phyloP scores from a whole-genome alignment of 164 flowering plant species.

The Umbilicus rupestris region DNA sequence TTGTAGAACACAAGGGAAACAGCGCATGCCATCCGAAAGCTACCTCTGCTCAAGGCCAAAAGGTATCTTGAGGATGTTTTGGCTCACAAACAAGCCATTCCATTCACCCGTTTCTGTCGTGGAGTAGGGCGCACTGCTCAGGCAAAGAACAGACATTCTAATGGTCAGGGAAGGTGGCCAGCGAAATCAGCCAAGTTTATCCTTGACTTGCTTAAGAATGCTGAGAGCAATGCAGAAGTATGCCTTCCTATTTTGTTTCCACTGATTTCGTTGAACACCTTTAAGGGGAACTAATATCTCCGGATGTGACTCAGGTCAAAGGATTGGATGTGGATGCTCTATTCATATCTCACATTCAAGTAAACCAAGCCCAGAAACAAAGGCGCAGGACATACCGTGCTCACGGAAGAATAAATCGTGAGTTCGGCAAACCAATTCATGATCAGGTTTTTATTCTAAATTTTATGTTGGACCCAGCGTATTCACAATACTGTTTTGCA shows the following conservation, averaged over 20 bases:
- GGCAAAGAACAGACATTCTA: slow-evolving; percentile 80
- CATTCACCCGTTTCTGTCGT: slow-evolving; percentile 81
- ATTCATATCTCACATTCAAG: slow-evolving; percentile 68
- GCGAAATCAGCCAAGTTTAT: slow-evolving; percentile 79
- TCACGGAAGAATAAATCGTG: slow-evolving; percentile 85
- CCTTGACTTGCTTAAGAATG: slow-evolving; percentile 83
- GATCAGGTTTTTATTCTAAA: background rate
- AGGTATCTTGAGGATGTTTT: slow-evolving; percentile 86
- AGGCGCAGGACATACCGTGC: slow-evolving; percentile 89
- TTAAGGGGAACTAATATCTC: background rate
- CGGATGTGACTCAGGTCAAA: slow-evolving; percentile 37
- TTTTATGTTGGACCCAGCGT: background rate
- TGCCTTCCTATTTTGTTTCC: background rate
- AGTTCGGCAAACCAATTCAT: slow-evolving; percentile 11
- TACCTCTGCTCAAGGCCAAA: slow-evolving; percentile 70
- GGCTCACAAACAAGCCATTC: slow-evolving; percentile 88
- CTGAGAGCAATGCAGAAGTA: slow-evolving; percentile 96
- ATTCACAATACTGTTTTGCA: slow-evolving; percentile 16
- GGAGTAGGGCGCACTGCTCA: slow-evolving; percentile 98
- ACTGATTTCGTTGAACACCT: background rate
- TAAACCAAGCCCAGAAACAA: slow-evolving; percentile 83
- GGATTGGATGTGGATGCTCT: slow-evolving; percentile 83
- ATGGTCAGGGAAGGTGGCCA: slow-evolving; percentile 98
- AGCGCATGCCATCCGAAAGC: slow-evolving; percentile 59
- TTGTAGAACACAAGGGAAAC: slow-evolving; percentile 88